Evolutionary conservation across 2,329 filamentous ascomycete genomes (phyloP).

Genomic region (Tolypocladium cylindrosporum): DNA sequence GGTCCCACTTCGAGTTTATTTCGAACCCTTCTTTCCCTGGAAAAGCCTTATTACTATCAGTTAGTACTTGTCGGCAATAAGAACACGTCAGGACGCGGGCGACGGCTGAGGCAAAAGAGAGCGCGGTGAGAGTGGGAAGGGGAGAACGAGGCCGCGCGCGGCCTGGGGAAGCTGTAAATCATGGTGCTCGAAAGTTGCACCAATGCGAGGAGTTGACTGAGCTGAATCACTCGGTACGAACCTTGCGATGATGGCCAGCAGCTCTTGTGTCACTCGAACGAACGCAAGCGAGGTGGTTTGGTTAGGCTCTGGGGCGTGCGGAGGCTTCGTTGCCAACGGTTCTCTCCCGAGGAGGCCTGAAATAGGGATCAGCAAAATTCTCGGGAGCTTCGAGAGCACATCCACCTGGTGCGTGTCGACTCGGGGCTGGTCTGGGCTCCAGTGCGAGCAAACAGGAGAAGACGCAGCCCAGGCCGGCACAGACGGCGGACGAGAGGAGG

Average conservation of each 20-base stretch:
- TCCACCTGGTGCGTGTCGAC: background rate
- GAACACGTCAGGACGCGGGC: background rate
- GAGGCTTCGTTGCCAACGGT: conserved; percentile 5
- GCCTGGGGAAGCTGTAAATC: background rate
- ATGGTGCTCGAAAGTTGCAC: background rate
- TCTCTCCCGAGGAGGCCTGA: conserved; percentile 5
- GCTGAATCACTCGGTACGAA: conserved; percentile 6
- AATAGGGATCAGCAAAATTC: conserved; percentile 5
- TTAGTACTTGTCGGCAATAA: background rate
- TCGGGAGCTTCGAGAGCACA: background rate
- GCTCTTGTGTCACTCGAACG: conserved; percentile 7
- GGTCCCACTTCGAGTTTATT: background rate
- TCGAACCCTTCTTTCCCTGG: background rate
- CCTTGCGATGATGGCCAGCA: conserved; percentile 9
- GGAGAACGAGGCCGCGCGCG: background rate
- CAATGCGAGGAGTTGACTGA: background rate
- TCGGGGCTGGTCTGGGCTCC: background rate
- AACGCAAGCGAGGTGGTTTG: conserved; percentile 3
- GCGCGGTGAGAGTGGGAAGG: background rate
- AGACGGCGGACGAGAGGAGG: conserved; percentile 5
- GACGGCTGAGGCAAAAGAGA: background rate
- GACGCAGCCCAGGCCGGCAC: conserved; percentile 1
- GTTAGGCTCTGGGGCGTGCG: conserved; percentile 3
- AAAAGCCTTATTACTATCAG: no score
- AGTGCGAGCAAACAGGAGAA: background rate